Evolutionary conservation across 2,329 filamentous ascomycete genomes (phyloP), one percentile per base, ranked within the genome.

Genomic region (Basipetospora chlamydospora): DNA sequence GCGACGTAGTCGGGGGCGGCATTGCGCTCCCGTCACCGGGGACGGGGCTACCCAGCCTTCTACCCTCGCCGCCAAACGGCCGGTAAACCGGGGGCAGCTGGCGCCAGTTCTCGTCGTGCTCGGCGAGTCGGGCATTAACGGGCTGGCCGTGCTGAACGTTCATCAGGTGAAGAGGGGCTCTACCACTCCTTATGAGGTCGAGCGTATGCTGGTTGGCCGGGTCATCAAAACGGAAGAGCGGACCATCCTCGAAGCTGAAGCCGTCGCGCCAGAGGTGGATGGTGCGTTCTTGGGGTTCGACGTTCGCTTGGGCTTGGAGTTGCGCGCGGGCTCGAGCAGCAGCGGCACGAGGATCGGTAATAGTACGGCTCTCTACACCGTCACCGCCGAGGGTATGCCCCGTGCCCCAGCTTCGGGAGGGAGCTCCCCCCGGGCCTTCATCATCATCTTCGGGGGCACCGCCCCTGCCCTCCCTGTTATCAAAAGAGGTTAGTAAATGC

Each of bases 231-330:
- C 81, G 74, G 52, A 72, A 77, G 26, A 90, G 70, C 32, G 77
- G 71, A 20, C 84, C 84, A 48, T 90, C 81, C 41, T 87, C 83
- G 42, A 92, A 76, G 44, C 81, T 88, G 59, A 90, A 88, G 11
- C 84, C 84, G 50, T 92, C 78, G 28, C 70, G 68, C 84, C 84
- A 92, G 30, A 90, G 67, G 49, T 88, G 83, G 37, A 92, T 65
- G 9, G 74, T 70, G 35, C 82, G 76, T 35, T 74, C 73, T 42
- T 80, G 73, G 5, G 70, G 67, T 23, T 67, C 60, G 8, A 56
- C 58, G 12, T 53, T 37, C 47, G 49, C 6, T 9, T 22, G 12
- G 53, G 47, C n/a, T n/a, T n/a, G n/a, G n/a, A n/a, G n/a, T n/a
- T n/a, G n/a, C n/a, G n/a, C 32, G 49, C 48, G 40, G 44, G 52